Conservation (phyloP, 495 filamentous ascomycete species). For the Podospora fimiseda region DNA sequence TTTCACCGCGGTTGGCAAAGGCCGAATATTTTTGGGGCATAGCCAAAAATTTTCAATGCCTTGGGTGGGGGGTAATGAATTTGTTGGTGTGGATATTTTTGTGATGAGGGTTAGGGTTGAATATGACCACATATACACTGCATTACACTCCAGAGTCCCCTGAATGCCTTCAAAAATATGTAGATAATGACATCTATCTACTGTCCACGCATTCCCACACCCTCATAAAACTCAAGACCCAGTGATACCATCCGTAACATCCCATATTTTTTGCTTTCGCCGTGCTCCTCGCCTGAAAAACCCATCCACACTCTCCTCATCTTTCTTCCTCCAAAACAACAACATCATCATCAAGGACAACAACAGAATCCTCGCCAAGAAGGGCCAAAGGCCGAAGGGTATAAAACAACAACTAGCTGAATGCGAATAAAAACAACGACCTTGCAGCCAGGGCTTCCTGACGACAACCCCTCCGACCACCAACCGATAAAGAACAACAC, state of each 20-base stretch:
- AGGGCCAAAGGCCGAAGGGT: not conserved
- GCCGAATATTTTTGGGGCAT: slow-evolving; percentile 8
- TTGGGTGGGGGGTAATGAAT: not conserved
- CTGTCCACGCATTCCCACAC: not conserved
- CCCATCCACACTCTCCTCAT: no score
- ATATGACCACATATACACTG: not conserved
- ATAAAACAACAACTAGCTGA: slow-evolving; percentile 3
- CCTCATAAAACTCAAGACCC: not conserved
- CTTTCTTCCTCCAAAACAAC: not conserved
- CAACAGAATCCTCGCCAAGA: not conserved
- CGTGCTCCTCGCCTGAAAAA: no score
- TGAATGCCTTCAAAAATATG: no score
- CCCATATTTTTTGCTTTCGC: not conserved
- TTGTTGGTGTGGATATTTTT: not conserved
- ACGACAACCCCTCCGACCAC: not conserved
- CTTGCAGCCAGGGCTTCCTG: not conserved
- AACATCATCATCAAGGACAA: not conserved
- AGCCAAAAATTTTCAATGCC: slow-evolving; percentile 12
- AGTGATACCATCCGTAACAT: not conserved
- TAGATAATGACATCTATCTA: no score
- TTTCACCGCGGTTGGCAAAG: slow-evolving; percentile 23
- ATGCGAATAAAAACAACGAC: slow-evolving; percentile 2
- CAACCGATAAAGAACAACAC: not conserved
- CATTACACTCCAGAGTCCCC: not conserved
- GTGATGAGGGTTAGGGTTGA: not conserved